Percentiles rank a stretch among this genome's conserved stretches.
Conservation (phyloP, 306 rosid species). For the Boehmeria nivea region DNA sequence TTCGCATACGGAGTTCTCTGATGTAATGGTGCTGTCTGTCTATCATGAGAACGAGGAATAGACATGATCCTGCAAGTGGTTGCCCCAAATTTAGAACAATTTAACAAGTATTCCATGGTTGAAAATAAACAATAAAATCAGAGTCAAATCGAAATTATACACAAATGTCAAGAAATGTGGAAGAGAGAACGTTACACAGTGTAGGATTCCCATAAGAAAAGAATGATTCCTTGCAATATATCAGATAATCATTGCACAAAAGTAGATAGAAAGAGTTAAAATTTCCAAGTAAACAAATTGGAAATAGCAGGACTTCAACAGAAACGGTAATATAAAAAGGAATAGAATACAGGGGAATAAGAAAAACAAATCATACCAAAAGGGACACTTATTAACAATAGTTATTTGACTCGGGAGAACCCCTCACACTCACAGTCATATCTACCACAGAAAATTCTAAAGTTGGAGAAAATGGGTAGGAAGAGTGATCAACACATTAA, state of each 20-base stretch:
- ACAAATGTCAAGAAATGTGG: not conserved
- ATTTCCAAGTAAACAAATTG: not conserved
- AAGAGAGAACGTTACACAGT: not conserved
- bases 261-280: not conserved
- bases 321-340: no score
- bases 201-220: no score
- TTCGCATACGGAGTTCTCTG: conserved; percentile 71
- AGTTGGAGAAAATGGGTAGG: no score
- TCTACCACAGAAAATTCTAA: no score
- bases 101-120: not conserved
- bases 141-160: conserved; percentile 9
- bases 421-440: no score
- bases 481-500: no score
- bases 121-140: conserved; percentile 16
- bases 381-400: no score
- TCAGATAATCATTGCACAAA: not conserved
- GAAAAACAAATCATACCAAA: not conserved
- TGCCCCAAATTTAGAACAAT: conserved; percentile 1
- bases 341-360: no score
- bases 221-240: no score
- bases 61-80: conserved; percentile 58
- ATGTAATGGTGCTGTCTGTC: conserved; percentile 88
- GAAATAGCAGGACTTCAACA: no score
- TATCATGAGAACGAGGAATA: conserved; percentile 76
- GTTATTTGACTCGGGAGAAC: no score